phyloP scores from a whole-genome alignment of 2,329 filamentous ascomycete genomes.

The Beauveria sp. region DNA sequence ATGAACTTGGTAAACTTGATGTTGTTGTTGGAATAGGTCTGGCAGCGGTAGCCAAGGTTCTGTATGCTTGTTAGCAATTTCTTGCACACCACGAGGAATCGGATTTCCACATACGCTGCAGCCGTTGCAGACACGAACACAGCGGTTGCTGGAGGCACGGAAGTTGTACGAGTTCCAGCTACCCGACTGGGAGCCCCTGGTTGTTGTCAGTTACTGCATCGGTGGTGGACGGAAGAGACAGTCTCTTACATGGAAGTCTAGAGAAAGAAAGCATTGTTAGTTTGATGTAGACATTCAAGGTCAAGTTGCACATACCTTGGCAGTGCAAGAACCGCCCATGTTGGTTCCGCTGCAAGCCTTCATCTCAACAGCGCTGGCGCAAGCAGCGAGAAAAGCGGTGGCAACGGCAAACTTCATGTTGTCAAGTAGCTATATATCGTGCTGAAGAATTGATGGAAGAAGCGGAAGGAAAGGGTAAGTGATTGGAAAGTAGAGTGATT shows the following conservation, averaged over 20 bases:
- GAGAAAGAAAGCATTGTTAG: not conserved
- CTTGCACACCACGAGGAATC: too few relatives aligned
- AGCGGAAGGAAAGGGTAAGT: not conserved
- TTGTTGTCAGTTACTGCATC: not conserved
- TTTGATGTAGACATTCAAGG: not conserved
- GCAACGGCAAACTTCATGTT: conserved; percentile 9
- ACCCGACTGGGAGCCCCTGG: conserved; percentile 6
- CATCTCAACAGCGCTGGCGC: conserved; percentile 11
- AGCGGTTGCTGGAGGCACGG: conserved; percentile 10
- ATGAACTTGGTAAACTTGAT: conserved; percentile 13
- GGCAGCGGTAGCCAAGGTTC: conserved; percentile 6
- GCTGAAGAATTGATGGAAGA: not conserved
- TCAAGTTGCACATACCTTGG: not conserved
- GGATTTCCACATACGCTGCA: not conserved
- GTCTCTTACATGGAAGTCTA: conserved; percentile 4
- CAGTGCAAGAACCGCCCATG: conserved; percentile 9
- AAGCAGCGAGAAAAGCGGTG: conserved; percentile 6
- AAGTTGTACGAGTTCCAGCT: conserved; percentile 12
- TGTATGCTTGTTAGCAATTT: not conserved
- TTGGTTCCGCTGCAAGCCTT: conserved; percentile 8
- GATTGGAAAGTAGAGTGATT: not conserved
- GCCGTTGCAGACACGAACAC: conserved; percentile 11
- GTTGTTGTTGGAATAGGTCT: conserved; percentile 12
- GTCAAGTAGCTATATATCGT: not conserved
- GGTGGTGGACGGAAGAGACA: not conserved